Percentiles rank a stretch among this genome's conserved stretches.
Conservation (phyloP, 1,284 basidiomycete genomes). For the Cutaneotrichosporon cutaneum region DNA sequence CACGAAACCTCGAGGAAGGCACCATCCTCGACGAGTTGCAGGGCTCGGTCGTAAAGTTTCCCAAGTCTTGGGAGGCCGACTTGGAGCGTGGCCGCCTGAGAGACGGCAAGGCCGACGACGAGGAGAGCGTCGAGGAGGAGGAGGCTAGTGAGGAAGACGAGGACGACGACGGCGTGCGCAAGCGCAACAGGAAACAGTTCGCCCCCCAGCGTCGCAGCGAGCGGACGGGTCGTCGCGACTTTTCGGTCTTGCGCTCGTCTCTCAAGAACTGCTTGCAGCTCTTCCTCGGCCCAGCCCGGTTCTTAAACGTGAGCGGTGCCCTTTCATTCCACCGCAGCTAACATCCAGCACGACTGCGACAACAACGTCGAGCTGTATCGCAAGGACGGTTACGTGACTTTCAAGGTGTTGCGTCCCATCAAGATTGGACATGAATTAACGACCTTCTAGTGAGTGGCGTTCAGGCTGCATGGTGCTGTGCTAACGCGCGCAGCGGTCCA, state of each 20-base stretch:
- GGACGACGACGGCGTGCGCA: slow-evolving; percentile 4
- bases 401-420: slow-evolving; percentile 39
- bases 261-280: slow-evolving; percentile 45
- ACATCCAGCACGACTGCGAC: slow-evolving; percentile 48
- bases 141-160: slow-evolving; percentile 21
- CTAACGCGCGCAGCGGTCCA: slow-evolving; percentile 31
- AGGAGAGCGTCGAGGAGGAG: slow-evolving; percentile 32
- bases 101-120: slow-evolving; percentile 39
- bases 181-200: background rate
- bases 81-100: slow-evolving; percentile 37
- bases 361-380: slow-evolving; percentile 49
- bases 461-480: background rate
- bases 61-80: slow-evolving; percentile 43
- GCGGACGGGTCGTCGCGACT: slow-evolving; percentile 46
- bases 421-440: slow-evolving; percentile 49
- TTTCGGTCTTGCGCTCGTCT: slow-evolving; percentile 49
- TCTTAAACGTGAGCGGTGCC: slow-evolving; percentile 47
- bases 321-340: background rate
- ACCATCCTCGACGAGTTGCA: slow-evolving; percentile 42
- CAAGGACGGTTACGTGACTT: slow-evolving; percentile 47
- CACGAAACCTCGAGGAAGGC: slow-evolving; percentile 33
- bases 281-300: slow-evolving; percentile 52
- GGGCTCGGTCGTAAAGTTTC: slow-evolving; percentile 44
- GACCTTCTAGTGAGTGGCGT: slow-evolving; percentile 46
- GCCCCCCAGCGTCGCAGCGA: slow-evolving; percentile 30